Evolutionary conservation across 495 filamentous ascomycete species (phyloP).

Genomic region (Annulohypoxylon maeteangense): DNA sequence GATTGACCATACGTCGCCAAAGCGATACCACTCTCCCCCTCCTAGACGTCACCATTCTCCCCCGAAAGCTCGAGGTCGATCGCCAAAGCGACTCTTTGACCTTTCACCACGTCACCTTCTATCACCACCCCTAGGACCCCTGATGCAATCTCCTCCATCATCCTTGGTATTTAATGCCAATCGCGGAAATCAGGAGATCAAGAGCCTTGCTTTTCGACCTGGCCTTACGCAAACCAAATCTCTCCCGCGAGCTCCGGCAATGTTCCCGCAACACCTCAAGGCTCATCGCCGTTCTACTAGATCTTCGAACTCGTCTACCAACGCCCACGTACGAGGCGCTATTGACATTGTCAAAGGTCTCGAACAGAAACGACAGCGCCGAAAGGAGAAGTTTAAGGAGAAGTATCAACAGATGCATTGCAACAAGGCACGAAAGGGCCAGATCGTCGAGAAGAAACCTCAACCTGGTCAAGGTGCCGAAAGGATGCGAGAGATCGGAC

Average conservation of each 20-base stretch:
- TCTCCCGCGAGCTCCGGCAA: slow-evolving; percentile 75
- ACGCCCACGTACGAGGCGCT: slow-evolving; percentile 75
- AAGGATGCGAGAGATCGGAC: slow-evolving; percentile 92
- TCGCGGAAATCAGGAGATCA: slow-evolving; percentile 57
- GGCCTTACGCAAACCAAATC: slow-evolving; percentile 79
- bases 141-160: slow-evolving; percentile 56
- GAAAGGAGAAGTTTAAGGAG: slow-evolving; percentile 80
- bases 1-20: slow-evolving; percentile 50
- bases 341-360: slow-evolving; percentile 98
- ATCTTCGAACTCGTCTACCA: slow-evolving; percentile 46
- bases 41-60: slow-evolving; percentile 60
- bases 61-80: slow-evolving; percentile 58
- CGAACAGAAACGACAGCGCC: slow-evolving; percentile 90
- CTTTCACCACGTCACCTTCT: slow-evolving; percentile 76
- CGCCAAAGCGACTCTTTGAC: slow-evolving; percentile 70
- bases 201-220: slow-evolving; percentile 70
- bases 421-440: slow-evolving; percentile 62
- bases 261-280: slow-evolving; percentile 68
- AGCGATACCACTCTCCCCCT: slow-evolving; percentile 58
- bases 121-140: slow-evolving; percentile 66
- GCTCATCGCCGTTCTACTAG: slow-evolving; percentile 45
- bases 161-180: slow-evolving; percentile 53
- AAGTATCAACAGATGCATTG: slow-evolving; percentile 78
- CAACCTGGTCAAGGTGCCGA: slow-evolving; percentile 89
- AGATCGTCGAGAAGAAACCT: slow-evolving; percentile 56